These are phyloP conservation scores for Aspergillus saccharolyticus DNA, from an alignment of 495 filamentous ascomycete genomes.

Conservation along the genomic window DNA sequence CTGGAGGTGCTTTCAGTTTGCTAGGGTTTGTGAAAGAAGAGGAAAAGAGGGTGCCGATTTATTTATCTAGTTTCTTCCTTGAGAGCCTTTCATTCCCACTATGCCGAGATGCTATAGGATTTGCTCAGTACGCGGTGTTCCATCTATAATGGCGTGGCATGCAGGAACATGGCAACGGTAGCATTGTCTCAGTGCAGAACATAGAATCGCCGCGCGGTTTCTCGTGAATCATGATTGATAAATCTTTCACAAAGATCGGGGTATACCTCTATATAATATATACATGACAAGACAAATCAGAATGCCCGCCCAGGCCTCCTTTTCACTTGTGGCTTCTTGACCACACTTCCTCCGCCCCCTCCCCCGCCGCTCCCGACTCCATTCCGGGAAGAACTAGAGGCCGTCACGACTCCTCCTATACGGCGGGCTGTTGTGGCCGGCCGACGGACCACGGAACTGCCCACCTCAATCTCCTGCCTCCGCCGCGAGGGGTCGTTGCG, in stretches of 20 bases:
- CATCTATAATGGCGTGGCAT: no score
- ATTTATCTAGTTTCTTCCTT: neutral
- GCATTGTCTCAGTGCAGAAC: no score
- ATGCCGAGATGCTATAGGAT: no score
- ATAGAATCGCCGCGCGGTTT: no score
- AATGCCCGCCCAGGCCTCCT: slow-evolving; percentile 54
- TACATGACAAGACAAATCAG: slow-evolving; percentile 23
- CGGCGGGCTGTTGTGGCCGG: slow-evolving; percentile 34
- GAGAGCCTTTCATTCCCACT: no score
- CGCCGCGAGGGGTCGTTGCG: slow-evolving; percentile 32
- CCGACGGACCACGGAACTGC: slow-evolving; percentile 32
- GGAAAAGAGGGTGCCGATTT: neutral
- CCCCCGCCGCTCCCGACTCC: slow-evolving; percentile 34
- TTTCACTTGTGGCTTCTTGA: slow-evolving; percentile 56
- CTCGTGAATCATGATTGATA: neutral
- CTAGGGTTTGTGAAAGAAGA: neutral
- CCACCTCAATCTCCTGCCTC: slow-evolving; percentile 37
- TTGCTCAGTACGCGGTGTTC: no score
- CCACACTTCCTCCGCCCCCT: slow-evolving; percentile 38
- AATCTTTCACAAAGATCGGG: neutral
- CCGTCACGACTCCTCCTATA: slow-evolving; percentile 39
- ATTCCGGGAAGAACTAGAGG: slow-evolving; percentile 45
- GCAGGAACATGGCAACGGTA: no score
- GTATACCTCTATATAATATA: slow-evolving; percentile 5
- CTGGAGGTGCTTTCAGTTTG: neutral